A percentile compares a stretch with the other conserved stretches of the same genome.
These are phyloP conservation scores for Thymus quinquecostatus DNA, from an alignment of 257 asterid species.

Conservation along the genomic window DNA sequence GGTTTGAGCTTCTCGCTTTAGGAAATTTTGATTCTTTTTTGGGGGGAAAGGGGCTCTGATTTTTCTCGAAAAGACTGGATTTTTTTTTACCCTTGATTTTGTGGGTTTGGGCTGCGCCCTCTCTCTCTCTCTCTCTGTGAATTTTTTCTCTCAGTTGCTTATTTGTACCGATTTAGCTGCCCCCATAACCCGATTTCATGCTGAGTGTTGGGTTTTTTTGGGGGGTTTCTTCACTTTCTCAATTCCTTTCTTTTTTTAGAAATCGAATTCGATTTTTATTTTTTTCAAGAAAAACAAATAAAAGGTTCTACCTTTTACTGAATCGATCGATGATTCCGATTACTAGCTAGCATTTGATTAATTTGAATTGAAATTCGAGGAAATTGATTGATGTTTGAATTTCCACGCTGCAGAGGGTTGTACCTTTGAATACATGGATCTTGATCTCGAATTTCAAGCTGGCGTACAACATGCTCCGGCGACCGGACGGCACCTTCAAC, in stretches of 20 bases:
- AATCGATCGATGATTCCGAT: conserved; percentile 19
- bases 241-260: conserved; percentile 34
- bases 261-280: neutral
- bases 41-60: neutral
- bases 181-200: conserved; percentile 33
- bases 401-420: conserved; percentile 55
- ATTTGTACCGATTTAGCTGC: conserved; percentile 36
- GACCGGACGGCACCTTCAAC: conserved; percentile 87
- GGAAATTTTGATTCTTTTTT: conserved; percentile 13
- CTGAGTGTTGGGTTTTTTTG: conserved; percentile 40
- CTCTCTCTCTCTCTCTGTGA: conserved; percentile 15
- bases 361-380: too few relatives aligned
- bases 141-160: conserved; percentile 28
- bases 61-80: conserved; percentile 29
- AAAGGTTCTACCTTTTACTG: conserved; percentile 16
- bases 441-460: conserved; percentile 87
- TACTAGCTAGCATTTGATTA: neutral
- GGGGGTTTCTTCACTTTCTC: conserved; percentile 35
- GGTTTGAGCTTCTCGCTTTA: neutral
- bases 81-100: conserved; percentile 35
- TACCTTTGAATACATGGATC: conserved; percentile 88
- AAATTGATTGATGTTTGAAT: neutral
- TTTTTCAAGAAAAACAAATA: neutral
- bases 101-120: conserved; percentile 22
- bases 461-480: conserved; percentile 74